Base-by-base conservation (phyloP, 495 filamentous ascomycete genomes). In the Penicillium bovifimosum region DNA sequence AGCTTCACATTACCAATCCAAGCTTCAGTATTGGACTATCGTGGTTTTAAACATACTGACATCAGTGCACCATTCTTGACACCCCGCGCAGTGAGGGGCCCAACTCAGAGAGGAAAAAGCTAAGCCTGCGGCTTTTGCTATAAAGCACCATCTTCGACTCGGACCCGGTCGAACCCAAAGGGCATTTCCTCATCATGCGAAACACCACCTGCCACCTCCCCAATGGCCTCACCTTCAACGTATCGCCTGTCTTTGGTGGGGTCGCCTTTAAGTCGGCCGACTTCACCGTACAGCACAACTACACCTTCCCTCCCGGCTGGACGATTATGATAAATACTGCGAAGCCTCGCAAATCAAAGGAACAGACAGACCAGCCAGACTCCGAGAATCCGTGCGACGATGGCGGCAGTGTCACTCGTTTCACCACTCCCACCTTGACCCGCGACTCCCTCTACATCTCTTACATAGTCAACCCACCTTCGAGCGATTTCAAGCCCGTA, bases 401-500 rank as follows among this genome's bases (percentile, higher is more conserved):
- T 31, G 62, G 63, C 13, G 50, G 60, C 26, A 58, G 58, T 32
- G 58, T 64, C 65, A 70, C 46, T 53, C 79, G 82, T 14, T 96
- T 83, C 71, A 85, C 75, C 38, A 69, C 67, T 14, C 90, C 91
- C 3, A 91, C 89, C 4, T 69, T 92, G 36, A 77, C 79, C 18
- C 79, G 86, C 69, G 91, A 96, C 73, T 81, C 80, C 60, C 73
- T 96, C 35, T 96, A 90, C 73, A 89, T 96, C 53, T 93, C 88
- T 14, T 91, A 87, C 52, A 92, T 95, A 56, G 91, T 88, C 41
- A 90, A 83, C 54, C 89, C 91, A 0, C 86, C 85, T 41, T 86
- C 75, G 59, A 80, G 65, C 58, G 88, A 95, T 41, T 95, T 85
- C 76, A 88, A 88, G 57, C 83, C 89, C 0, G 78, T 82, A 9